phyloP scores from a whole-genome alignment of 306 rosid genomes.

The Begonia peltatifolia region DNA sequence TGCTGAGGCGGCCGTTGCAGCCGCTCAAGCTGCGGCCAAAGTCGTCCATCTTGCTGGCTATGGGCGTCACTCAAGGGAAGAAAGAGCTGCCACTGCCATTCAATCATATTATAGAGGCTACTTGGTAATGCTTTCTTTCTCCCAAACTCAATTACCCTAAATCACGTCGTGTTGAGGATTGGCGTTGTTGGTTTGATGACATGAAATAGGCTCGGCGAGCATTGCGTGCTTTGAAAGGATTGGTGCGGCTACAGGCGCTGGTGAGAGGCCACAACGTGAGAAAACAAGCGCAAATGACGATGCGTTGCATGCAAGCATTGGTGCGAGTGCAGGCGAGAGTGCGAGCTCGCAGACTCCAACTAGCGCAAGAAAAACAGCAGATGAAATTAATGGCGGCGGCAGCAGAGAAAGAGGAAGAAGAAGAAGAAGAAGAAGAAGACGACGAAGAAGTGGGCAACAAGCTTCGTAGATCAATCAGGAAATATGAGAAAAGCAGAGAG shows the following conservation, averaged over 20 bases:
- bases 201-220: slow-evolving; percentile 71
- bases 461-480: slow-evolving; percentile 22
- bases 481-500: slow-evolving; percentile 22
- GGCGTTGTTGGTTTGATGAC: too few species aligned
- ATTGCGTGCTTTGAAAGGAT: slow-evolving; percentile 70
- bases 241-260: slow-evolving; percentile 82
- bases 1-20: slow-evolving; percentile 67
- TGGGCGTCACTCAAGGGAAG: slow-evolving; percentile 63
- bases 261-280: slow-evolving; percentile 90
- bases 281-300: slow-evolving; percentile 91
- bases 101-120: slow-evolving; percentile 88
- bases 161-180: too few species aligned
- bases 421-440: slow-evolving; percentile 4
- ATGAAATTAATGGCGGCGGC: slow-evolving; percentile 11
- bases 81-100: slow-evolving; percentile 67
- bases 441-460: slow-evolving; percentile 17
- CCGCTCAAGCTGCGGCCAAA: slow-evolving; percentile 81
- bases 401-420: slow-evolving; percentile 12
- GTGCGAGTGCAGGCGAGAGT: slow-evolving; percentile 83
- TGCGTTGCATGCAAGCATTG: slow-evolving; percentile 95
- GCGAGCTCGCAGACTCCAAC: slow-evolving; percentile 53
- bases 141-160: too few species aligned
- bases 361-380: slow-evolving; percentile 35
- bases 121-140: slow-evolving; percentile 29
- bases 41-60: slow-evolving; percentile 65